Percentiles rank a stretch among this genome's conserved stretches.
Evolutionary conservation across 2,329 filamentous ascomycete species (phyloP).

Genomic region (Lachnellula arida): DNA sequence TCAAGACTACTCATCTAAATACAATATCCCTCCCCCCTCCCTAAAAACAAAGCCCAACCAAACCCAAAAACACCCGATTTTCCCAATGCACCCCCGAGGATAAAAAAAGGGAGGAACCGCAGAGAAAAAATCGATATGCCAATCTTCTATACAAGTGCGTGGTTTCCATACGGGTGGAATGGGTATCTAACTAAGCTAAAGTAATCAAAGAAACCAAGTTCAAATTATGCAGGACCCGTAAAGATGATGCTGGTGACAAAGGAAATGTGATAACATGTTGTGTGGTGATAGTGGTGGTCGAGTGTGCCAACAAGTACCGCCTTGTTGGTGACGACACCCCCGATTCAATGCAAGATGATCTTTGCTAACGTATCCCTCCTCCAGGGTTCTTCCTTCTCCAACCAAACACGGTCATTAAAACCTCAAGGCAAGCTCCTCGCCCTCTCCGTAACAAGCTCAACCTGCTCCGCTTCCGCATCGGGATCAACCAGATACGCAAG

Average conservation of each 20-base stretch:
- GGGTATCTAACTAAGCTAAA: neutral
- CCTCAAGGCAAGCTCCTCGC: slow-evolving; percentile 18
- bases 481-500: slow-evolving; percentile 56
- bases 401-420: neutral
- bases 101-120: neutral
- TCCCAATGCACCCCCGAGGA: neutral
- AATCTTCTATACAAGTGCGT: neutral
- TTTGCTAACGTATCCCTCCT: neutral
- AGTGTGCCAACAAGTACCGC: no score
- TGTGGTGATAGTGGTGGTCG: neutral
- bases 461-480: slow-evolving; percentile 20
- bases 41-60: neutral
- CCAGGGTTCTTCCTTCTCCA: neutral
- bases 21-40: neutral
- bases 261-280: neutral
- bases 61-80: neutral
- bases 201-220: neutral
- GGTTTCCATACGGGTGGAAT: neutral
- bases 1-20: no score
- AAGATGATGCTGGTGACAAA: neutral
- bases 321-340: neutral
- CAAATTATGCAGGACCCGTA: neutral
- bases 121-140: neutral
- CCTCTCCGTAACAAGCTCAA: slow-evolving; percentile 8
- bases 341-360: neutral